phyloP scores from a whole-genome alignment of 176 grass and related monocot species.

The Thinopyrum elongatum region DNA sequence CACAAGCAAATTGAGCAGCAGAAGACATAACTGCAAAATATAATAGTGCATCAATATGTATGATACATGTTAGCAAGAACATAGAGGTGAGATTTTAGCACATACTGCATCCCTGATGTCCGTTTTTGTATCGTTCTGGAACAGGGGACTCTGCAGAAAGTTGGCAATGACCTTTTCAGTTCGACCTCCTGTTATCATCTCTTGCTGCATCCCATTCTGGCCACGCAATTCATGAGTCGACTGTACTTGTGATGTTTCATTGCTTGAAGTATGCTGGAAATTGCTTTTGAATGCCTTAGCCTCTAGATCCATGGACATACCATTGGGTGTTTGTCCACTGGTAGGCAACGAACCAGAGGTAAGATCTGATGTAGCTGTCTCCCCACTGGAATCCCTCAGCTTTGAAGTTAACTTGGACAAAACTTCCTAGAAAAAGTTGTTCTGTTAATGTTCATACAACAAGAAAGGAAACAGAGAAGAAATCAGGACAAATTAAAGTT shows the following conservation, averaged over 20 bases:
- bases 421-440: constrained; percentile 44
- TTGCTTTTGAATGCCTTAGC: constrained; percentile 31
- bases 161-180: constrained; percentile 75
- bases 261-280: constrained; percentile 25
- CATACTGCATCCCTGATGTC: constrained; percentile 48
- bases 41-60: background rate
- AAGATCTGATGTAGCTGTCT: constrained; percentile 33
- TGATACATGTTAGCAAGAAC: background rate
- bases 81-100: background rate
- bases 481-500: background rate
- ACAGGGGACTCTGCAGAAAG: constrained; percentile 71
- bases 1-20: background rate
- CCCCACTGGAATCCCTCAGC: constrained; percentile 37
- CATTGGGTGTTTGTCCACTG: constrained; percentile 37
- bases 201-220: constrained; percentile 25
- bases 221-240: constrained; percentile 21
- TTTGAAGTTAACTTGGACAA: constrained; percentile 62
- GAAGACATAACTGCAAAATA: background rate
- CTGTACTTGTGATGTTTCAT: constrained; percentile 31
- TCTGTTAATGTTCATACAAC: constrained; percentile 23
- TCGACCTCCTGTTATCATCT: constrained; percentile 33
- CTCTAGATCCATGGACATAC: constrained; percentile 36
- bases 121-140: constrained; percentile 44
- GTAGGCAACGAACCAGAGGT: constrained; percentile 32
- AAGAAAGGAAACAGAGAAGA: constrained; percentile 17